A percentile compares a stretch with the other conserved stretches of the same genome.
Evolutionary conservation across 306 rosid genomes (phyloP).

Genomic region (Bauhinia variegata): DNA sequence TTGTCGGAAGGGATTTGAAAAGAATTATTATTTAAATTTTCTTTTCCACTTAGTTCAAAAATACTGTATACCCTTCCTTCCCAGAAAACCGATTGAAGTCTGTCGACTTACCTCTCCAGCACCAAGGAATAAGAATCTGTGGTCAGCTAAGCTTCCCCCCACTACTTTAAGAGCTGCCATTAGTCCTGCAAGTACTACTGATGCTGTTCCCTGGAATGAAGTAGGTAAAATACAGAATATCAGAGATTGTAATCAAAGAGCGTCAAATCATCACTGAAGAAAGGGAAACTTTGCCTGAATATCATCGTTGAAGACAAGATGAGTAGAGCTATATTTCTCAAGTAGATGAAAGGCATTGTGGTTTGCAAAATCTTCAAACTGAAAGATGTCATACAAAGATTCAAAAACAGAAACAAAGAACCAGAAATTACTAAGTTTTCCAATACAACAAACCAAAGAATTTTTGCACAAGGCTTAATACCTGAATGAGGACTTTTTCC

Average conservation of each 20-base stretch:
- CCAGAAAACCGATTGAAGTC: conserved; percentile 1
- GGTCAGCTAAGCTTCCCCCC: conserved; percentile 80
- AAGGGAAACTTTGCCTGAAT: conserved; percentile 64
- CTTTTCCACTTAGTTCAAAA: background rate
- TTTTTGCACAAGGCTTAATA: conserved; percentile 36
- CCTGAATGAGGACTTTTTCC: conserved; percentile 92
- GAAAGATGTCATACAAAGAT: conserved; percentile 33
- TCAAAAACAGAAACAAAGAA: conserved; percentile 37
- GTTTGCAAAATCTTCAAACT: conserved; percentile 99
- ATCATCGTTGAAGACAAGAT: conserved; percentile 97
- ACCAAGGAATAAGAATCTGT: conserved; percentile 85
- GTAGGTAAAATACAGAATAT: conserved; percentile 13
- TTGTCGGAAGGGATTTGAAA: too few relatives aligned
- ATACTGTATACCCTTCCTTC: conserved; percentile 19
- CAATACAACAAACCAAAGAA: conserved; percentile 24
- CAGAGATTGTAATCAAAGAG: conserved; percentile 4
- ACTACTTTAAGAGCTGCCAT: conserved; percentile 69
- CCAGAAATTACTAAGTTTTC: background rate
- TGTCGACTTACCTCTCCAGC: conserved; percentile 83
- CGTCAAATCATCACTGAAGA: conserved; percentile 14
- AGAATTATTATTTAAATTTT: background rate
- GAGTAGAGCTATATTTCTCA: conserved; percentile 76
- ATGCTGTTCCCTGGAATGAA: conserved; percentile 86
- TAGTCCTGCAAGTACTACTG: conserved; percentile 95
- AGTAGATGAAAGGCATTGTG: conserved; percentile 98